Evolutionary conservation across 768 basidiomycete genomes (phyloP), one percentile per base, ranked within the genome.

Genomic region (Naganishia vaughanmartiniae): DNA sequence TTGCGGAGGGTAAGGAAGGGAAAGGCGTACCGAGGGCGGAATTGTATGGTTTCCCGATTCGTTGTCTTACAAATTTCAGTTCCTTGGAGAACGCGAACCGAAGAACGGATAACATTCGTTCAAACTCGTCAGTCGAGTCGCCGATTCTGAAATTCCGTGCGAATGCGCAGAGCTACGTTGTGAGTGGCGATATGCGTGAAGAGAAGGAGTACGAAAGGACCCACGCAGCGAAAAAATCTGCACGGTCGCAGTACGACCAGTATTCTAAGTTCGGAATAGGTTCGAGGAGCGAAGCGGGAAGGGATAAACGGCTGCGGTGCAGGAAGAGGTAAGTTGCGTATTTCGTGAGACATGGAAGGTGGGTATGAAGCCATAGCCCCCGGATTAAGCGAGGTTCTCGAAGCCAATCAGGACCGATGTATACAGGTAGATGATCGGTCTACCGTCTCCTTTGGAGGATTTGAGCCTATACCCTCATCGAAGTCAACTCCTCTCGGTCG

Each of bases 241-340:
- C 91, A 74, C 92, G 85, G 81, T 95, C 93, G 56, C 92, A 84
- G 75, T 93, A 94, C 74, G 92, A 89, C 91, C 91, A 96, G 83
- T 93, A 97, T 82, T 97, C 94, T 63, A 97, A 86, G 82, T 97
- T 97, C 5, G 94, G 94, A 74, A 94, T 86, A 4, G 94, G 94
- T 79, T 96, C 94, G 53, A 97, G 86, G 57, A 97, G 82, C 54
- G 92, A 94, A 17, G 94, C 93, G 2, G 94, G 94, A 48, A 97
- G 83, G 0, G 93, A 96, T 33, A 97, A 83, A 57, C 93, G 91
- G 87, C 93, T 96, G 17, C 17, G 24, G 26, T 24, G 26, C 58
- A 39, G 34, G 34, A 34, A 42, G n/a, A 66, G n/a, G 39, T 69
- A 12, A 54, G 53, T n/a, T 42, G 9, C 42, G 9, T 36, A 15